Conservation (phyloP, 352 stramenopile species). For the Phytopythium cucurbitacearum region DNA sequence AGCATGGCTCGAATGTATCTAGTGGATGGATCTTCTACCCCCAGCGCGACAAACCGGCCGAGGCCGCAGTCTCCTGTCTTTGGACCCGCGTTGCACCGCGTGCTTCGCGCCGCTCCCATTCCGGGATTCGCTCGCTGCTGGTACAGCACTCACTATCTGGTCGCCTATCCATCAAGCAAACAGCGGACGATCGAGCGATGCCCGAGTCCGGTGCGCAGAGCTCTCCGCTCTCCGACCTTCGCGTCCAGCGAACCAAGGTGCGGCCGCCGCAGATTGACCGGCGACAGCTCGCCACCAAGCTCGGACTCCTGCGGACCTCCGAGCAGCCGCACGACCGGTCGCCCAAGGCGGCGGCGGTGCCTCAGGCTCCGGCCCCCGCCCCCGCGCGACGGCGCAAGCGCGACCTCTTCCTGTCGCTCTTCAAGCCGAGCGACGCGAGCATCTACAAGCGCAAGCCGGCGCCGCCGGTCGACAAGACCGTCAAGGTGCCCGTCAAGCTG, state of each 20-base stretch:
- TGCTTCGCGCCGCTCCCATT: too few relatives aligned
- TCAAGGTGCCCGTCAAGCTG: conserved; percentile 26
- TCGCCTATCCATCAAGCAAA: too few relatives aligned
- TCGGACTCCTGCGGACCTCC: background rate
- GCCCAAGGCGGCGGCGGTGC: background rate
- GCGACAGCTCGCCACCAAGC: conserved; percentile 4
- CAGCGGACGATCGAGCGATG: background rate
- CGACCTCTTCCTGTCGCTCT: conserved; percentile 22
- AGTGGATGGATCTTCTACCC: too few relatives aligned
- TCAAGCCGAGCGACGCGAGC: conserved; percentile 12
- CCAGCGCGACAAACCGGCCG: too few relatives aligned
- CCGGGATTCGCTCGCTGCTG: too few relatives aligned
- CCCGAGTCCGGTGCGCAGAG: conserved; percentile 1
- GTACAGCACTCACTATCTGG: too few relatives aligned
- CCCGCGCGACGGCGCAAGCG: conserved; percentile 9
- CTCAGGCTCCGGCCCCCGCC: background rate
- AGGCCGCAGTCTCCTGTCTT: too few relatives aligned
- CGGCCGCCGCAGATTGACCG: conserved; percentile 2
- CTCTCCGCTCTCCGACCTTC: conserved; percentile 2
- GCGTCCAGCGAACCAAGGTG: conserved; percentile 2
- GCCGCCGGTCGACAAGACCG: conserved; percentile 1
- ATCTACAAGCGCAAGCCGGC: conserved; percentile 16
- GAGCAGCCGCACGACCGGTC: background rate
- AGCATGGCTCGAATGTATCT: too few relatives aligned
- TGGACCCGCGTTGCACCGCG: too few relatives aligned